phyloP scores from a whole-genome alignment of 495 filamentous ascomycete genomes.

The Talaromyces proteolyticus region DNA sequence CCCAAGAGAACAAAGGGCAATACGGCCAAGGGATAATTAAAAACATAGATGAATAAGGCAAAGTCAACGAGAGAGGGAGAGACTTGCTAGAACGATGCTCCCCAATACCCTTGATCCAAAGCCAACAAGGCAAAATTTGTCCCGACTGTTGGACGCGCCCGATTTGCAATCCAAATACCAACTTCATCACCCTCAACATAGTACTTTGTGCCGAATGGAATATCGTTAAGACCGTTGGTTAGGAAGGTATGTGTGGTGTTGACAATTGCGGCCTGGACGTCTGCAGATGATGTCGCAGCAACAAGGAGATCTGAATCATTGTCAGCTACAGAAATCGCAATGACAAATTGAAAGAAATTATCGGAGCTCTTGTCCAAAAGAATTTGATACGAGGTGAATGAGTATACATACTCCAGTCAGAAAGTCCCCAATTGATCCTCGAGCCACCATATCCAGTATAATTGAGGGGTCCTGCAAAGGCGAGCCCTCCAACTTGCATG shows the following conservation, averaged over 20 bases:
- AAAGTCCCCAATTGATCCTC: constrained; percentile 28
- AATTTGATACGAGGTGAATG: not conserved
- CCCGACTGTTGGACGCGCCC: constrained; percentile 50
- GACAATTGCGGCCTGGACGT: constrained; percentile 19
- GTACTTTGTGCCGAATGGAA: constrained; percentile 44
- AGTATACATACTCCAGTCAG: constrained; percentile 21
- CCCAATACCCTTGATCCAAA: constrained; percentile 10
- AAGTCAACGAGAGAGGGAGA: not conserved
- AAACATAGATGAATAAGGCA: not conserved
- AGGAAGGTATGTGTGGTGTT: constrained; percentile 34
- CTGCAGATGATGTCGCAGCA: constrained; percentile 19
- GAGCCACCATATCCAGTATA: not conserved
- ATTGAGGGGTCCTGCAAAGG: constrained; percentile 15
- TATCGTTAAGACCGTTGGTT: constrained; percentile 40
- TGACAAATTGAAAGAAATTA: constrained; percentile 14
- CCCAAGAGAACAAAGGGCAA: too few relatives aligned
- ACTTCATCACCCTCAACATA: constrained; percentile 31
- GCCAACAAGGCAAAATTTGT: constrained; percentile 51
- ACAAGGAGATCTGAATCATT: not conserved
- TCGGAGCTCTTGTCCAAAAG: too few relatives aligned
- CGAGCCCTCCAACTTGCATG: constrained; percentile 22
- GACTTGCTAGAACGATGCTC: not conserved
- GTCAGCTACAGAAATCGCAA: constrained; percentile 6
- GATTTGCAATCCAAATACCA: constrained; percentile 32
- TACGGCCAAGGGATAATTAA: too few relatives aligned